phyloP scores from a whole-genome alignment of 2,329 filamentous ascomycete genomes.

The Penicillium aurantiogriseum region DNA sequence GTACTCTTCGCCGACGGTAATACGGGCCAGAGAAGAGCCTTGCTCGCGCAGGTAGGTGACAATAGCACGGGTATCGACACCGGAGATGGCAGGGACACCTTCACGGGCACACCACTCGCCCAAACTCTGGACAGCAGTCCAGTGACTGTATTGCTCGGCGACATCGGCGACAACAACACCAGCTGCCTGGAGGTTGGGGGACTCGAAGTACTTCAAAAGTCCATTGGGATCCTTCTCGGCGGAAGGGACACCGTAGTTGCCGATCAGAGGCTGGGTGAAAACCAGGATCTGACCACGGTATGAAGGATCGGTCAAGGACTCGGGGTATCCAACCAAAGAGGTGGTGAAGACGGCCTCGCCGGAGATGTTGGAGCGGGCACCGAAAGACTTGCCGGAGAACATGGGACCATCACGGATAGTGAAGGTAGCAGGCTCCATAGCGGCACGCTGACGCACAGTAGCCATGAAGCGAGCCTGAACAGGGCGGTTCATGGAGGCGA shows the following conservation, averaged over 20 bases:
- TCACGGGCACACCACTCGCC: conserved; percentile 93
- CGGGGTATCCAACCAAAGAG: conserved; percentile 94
- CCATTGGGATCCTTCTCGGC: conserved; percentile 80
- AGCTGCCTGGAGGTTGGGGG: conserved; percentile 92
- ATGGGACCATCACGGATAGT: conserved; percentile 95
- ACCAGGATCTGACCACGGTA: conserved; percentile 86
- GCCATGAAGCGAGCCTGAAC: conserved; percentile 54
- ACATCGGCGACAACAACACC: conserved; percentile 96
- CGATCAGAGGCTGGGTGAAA: conserved; percentile 96
- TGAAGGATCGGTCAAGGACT: conserved; percentile 72
- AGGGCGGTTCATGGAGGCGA: conserved; percentile 40
- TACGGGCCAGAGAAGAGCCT: conserved; percentile 90
- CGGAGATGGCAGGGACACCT: conserved; percentile 92
- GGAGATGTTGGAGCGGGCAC: conserved; percentile 93
- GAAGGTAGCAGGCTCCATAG: conserved; percentile 80
- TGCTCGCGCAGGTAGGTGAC: conserved; percentile 95
- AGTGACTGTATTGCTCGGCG: conserved; percentile 92
- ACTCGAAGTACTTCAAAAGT: conserved; percentile 96
- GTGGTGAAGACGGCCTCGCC: conserved; percentile 99
- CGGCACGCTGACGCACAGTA: conserved; percentile 67
- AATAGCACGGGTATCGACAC: conserved; percentile 94
- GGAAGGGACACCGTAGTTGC: conserved; percentile 96
- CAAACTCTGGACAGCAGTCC: conserved; percentile 95
- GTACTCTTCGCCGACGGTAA: conserved; percentile 95
- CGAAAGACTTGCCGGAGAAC: conserved; percentile 94